Evolutionary conservation across 2,329 filamentous ascomycete species (phyloP), one percentile per base, ranked within the genome.

Genomic region (Aspergillus sp.): DNA sequence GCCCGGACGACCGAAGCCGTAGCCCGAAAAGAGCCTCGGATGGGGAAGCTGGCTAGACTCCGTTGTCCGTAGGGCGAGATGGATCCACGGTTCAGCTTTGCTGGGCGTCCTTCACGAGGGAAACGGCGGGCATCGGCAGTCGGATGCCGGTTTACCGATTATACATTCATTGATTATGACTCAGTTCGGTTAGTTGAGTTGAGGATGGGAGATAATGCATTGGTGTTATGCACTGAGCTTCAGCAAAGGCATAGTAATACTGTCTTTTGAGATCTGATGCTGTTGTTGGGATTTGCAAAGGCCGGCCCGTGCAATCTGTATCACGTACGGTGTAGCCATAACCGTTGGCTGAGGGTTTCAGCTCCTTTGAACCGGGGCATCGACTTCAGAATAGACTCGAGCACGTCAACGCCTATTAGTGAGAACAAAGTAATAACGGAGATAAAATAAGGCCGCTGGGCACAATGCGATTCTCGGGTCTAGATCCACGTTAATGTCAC

Each of bases 81-180:
- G 17, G 39, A 44, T 36, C 49, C 49, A 52, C 39, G 49, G 49
- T 43, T 48, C 47, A 48, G 47, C 47, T 48, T 13, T 32, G 17
- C 12, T 18, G 32, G 12, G 17, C 20, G 2, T 12, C 18, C 7
- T 44, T 44, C 34, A 36, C 15, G 34, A 36, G 34, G 13, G 2
- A 36, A 36, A n/a, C 15, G 34, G 34, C 34, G 34, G 32, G 13
- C 12, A 36, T 36, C 34, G 34, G 34, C 15, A 5, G 17, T 13
- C 26, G 5, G 18, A 12, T 44, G 20, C 41, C 41, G 41, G 41
- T 22, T 44, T 44, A 15, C 41, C 41, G 41, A 44, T 15, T n/a
- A 36, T 36, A 30, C 26, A 30, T 30, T 8, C 26, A 30, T 30
- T 30, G 26, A 8, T 30, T 30, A 30, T 30, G 26, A 30, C 8